Evolutionary conservation across 2,329 filamentous ascomycete genomes (phyloP).

Genomic region (Paecilomyces niveus): DNA sequence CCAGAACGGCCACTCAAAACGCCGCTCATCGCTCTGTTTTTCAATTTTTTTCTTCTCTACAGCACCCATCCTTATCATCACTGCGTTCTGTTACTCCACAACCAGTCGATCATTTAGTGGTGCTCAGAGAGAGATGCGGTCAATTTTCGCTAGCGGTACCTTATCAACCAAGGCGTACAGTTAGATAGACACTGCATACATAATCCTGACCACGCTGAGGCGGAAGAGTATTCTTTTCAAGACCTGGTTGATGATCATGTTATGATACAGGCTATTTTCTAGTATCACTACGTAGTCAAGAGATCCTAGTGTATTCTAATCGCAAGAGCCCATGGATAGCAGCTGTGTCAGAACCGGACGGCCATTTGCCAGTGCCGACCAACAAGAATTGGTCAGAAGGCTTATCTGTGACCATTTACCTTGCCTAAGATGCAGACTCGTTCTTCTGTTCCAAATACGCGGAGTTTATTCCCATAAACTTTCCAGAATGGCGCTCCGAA

Average conservation of each 20-base stretch:
- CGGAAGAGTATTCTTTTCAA: neutral
- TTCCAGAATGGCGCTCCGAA: constrained; percentile 50
- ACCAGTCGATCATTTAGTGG: constrained; percentile 84
- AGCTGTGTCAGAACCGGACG: neutral
- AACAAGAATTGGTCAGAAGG: neutral
- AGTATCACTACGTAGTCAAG: neutral
- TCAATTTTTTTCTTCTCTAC: constrained; percentile 39
- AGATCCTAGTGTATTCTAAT: neutral
- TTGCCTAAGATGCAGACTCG: constrained; percentile 30
- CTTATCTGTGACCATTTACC: constrained; percentile 1
- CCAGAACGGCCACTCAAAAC: constrained; percentile 19
- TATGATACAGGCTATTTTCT: neutral
- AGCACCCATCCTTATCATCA: constrained; percentile 95
- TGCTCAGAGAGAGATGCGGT: constrained; percentile 82
- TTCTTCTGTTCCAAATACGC: constrained; percentile 55
- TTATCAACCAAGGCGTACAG: constrained; percentile 74
- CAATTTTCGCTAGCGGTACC: constrained; percentile 99
- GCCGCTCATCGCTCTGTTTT: constrained; percentile 13
- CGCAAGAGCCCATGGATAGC: neutral
- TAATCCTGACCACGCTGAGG: constrained; percentile 4
- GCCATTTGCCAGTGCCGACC: neutral
- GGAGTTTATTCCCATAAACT: constrained; percentile 51
- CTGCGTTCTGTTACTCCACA: constrained; percentile 60
- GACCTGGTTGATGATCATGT: neutral
- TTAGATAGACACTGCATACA: constrained; percentile 98